These are phyloP conservation scores for Inosperma sp. DNA, from an alignment of 768 basidiomycete genomes.

Conservation along the genomic window DNA sequence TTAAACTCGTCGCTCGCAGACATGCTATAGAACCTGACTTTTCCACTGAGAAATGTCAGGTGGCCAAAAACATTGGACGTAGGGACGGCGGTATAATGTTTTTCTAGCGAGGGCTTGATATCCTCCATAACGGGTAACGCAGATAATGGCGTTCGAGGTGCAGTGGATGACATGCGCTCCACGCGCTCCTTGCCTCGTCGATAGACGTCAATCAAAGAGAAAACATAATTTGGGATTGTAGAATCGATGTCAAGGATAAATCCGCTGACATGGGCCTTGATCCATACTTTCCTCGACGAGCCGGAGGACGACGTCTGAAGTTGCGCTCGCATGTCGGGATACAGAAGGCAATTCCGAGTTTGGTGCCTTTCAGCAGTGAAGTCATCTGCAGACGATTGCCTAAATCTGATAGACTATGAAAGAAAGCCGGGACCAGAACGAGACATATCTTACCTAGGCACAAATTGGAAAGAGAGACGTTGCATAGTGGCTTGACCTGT, in stretches of 20 bases:
- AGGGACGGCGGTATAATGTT: conserved; percentile 36
- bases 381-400: conserved; percentile 63
- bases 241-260: conserved; percentile 84
- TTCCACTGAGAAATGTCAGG: conserved; percentile 79
- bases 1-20: conserved; percentile 38
- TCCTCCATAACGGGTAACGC: conserved; percentile 17
- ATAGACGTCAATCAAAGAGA: conserved; percentile 83
- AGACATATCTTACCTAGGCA: conserved; percentile 51
- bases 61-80: conserved; percentile 61
- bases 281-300: conserved; percentile 50
- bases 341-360: conserved; percentile 67
- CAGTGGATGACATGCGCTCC: conserved; percentile 54
- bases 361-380: conserved; percentile 67
- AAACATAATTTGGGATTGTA: conserved; percentile 70
- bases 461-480: conserved; percentile 81
- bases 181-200: conserved; percentile 75
- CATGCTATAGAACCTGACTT: conserved; percentile 66
- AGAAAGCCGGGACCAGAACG: conserved; percentile 4
- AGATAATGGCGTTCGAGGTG: conserved; percentile 41
- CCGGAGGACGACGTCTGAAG: conserved; percentile 52
- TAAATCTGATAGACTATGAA: conserved; percentile 55
- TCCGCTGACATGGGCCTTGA: conserved; percentile 72
- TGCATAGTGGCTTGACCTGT: conserved; percentile 71
- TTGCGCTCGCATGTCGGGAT: conserved; percentile 77
- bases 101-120: conserved; percentile 21